Evolutionary conservation across 2,329 filamentous ascomycete species (phyloP), one percentile per base, ranked within the genome.

Genomic region (Fusarium sp.): DNA sequence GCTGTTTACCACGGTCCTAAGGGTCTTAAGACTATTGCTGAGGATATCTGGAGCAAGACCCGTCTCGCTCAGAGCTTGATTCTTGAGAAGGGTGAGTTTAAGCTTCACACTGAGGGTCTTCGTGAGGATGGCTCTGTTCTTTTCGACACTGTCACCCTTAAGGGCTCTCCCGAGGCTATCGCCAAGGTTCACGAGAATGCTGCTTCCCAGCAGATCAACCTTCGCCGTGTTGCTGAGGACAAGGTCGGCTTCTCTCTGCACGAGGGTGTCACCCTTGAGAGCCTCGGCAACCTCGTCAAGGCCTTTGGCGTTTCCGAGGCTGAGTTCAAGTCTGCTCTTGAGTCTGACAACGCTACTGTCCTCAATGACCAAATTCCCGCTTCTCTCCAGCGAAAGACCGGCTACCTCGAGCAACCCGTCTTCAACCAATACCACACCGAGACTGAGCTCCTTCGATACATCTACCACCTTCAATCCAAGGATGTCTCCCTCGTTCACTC

Each of bases 361-460:
- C 69, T 81, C 53, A 76, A 78, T 15, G 75, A 75, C 35, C 37
- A 70, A 42, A 84, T 92, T 27, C 89, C 91, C 7, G 82, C 86
- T 10, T 70, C 79, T n/a, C 86, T 97, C 70, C 89, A 88, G 79
- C 89, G 95, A 78, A 92, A 88, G 30, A 92, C 92, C 0, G 74
- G 86, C 10, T 98, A 92, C 82, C 85, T 98, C 62, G 94, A 93
- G 2, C 95, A 98, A 80, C 93, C 94, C 1, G 93, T 97, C 30
- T 98, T 98, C 88, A 98, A 98, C 85, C 91, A 91, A 7, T 91
- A 98, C 80, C 95, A 97, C 82, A 97, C 94, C 1, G 95, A 98
- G 83, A 98, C 95, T 1, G 94, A 98, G 81, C 88, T 98, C 71
- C 86, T 98, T 44, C 92, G 95, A 54, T 98, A 98, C 83, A 97